Base-by-base conservation (phyloP, 441 rosid genomes). In the Mallotus japonicus region DNA sequence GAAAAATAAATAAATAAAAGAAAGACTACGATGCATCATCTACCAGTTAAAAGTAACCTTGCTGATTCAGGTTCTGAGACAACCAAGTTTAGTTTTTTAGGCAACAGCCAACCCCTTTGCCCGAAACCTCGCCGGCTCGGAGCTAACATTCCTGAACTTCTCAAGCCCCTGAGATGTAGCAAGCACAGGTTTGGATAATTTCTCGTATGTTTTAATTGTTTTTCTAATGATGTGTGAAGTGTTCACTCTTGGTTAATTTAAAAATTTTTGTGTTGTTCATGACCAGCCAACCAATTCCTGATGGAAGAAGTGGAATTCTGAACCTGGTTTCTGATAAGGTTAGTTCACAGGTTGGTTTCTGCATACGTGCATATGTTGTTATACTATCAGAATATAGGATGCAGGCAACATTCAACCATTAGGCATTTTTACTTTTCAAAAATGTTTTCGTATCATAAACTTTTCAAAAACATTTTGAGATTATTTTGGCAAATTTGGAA, bases 81-180 rank as follows among this genome's bases (percentile, higher is more conserved):
- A 7, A 59, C 74, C 57, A 70, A 77, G 54, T 53, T 73, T 24
- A 77, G 71, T 32, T 55, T 59, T 16, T 78, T 73, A 37, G 63
- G 46, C 55, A 61, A 64, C 20, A 73, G 71, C 66, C 83, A 68
- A 34, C 96, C 89, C 24, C 84, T 87, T 49, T 92, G 94, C 55
- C 94, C 96, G 0, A 88, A 87, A 78, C 96, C 96, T 76, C 97
- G 92, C 14, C 89, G 93, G 55, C 75, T 79, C 40, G 83, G 81
- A 62, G 75, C 88, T 19, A 59, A 84, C 70, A 34, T 81, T 12
- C 92, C 92, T 1, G 94, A 90, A 53, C 81, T 89, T 70, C 87
- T 90, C 75, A 83, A 74, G 72, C 89, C 88, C 67, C 81, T 77
- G 59, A 76, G 82, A 59, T 88, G 94, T 67, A 69, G 75, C 83